Percentiles rank a stretch among this genome's conserved stretches.
phyloP scores from a whole-genome alignment of 2,329 filamentous ascomycete species.

The Rhinocladiella mackenziei region DNA sequence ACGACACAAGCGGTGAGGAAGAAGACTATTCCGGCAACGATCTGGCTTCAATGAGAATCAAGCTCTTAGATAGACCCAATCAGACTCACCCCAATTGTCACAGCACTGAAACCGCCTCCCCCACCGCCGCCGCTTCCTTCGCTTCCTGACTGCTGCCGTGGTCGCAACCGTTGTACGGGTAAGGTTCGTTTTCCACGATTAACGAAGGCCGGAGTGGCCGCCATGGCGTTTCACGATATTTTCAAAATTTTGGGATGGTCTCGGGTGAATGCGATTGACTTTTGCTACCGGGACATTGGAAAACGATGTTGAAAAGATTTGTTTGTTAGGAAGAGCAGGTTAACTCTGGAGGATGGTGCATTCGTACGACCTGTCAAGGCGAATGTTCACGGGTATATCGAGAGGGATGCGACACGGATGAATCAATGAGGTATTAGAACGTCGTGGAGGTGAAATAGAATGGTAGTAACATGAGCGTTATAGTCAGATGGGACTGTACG shows the following conservation, averaged over 20 bases:
- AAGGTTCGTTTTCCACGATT: not conserved
- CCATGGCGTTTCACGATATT: conserved; percentile 7
- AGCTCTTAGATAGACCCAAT: not conserved
- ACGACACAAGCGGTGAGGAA: conserved; percentile 15
- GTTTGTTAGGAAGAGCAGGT: not conserved
- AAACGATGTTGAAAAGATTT: not conserved
- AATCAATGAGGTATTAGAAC: no score
- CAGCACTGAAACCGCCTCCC: conserved; percentile 13
- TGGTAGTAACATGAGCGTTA: no score
- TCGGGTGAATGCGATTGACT: not conserved
- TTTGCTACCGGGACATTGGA: conserved; percentile 16
- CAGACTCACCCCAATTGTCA: conserved; percentile 20
- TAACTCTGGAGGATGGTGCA: conserved; percentile 2
- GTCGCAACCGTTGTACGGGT: not conserved
- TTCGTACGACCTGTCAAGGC: conserved; percentile 5
- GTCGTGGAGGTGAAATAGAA: no score
- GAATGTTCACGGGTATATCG: conserved; percentile 3
- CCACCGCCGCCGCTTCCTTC: conserved; percentile 2
- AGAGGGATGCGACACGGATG: no score
- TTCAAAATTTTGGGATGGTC: not conserved
- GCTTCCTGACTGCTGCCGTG: conserved; percentile 4
- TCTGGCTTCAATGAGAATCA: conserved; percentile 10
- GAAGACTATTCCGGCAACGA: conserved; percentile 15
- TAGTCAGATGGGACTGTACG: conserved; percentile 5
- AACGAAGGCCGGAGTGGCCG: conserved; percentile 4